Conservation (phyloP, 306 rosid genomes). For the Senna siamea region DNA sequence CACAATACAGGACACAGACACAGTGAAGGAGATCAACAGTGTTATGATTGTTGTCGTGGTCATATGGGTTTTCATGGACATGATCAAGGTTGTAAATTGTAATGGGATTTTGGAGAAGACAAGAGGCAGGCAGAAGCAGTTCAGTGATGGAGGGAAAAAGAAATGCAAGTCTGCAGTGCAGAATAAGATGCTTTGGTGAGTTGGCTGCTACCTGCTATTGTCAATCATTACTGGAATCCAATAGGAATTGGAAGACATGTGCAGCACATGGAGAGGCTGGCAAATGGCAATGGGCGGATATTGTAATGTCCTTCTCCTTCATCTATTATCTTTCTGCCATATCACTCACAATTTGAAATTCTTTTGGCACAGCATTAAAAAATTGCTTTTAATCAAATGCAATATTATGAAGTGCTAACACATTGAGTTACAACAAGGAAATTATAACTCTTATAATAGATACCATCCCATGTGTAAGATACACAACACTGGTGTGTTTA, state of each 20-base stretch:
- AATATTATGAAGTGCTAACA: too few species aligned
- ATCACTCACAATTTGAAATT: too few species aligned
- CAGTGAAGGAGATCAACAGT: conserved; percentile 35
- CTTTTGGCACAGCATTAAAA: too few species aligned
- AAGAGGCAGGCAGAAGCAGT: background rate
- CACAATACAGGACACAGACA: background rate
- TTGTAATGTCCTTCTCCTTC: too few species aligned
- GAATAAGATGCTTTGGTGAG: background rate
- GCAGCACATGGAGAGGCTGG: conserved; percentile 57
- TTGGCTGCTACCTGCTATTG: background rate
- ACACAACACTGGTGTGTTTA: too few species aligned
- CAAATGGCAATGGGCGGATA: background rate
- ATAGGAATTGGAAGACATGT: conserved; percentile 51
- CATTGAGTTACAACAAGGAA: too few species aligned
- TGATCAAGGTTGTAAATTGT: background rate
- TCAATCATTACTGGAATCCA: background rate
- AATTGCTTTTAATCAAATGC: too few species aligned
- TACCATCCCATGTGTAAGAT: too few species aligned
- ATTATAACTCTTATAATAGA: too few species aligned
- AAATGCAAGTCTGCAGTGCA: background rate
- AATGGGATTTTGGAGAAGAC: background rate
- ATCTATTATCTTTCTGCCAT: too few species aligned
- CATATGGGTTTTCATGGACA: conserved; percentile 3
- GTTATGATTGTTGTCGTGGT: conserved; percentile 24
- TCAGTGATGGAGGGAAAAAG: background rate